Base-by-base conservation (phyloP, 768 basidiomycete genomes). In the Phylloporus arenicola region DNA sequence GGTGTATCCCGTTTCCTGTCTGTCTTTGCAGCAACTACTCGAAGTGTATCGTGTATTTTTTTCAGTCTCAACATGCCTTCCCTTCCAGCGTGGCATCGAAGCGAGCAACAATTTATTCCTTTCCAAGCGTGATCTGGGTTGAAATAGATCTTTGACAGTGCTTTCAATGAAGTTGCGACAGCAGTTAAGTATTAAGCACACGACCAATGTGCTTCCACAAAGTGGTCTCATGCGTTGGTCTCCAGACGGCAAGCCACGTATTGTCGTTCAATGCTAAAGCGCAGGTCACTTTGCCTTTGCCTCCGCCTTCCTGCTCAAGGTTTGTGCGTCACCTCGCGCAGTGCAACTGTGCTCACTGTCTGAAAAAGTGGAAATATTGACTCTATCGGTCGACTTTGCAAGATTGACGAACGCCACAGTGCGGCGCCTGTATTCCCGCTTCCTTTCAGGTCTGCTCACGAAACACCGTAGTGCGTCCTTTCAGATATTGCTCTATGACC, bases 51-150 rank as follows among this genome's bases (percentile, higher is more conserved):
- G 88, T 90, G 86, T 88, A 80, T 60, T 90, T 88, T 0, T 90
- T 91, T 58, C 87, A 85, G 5, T 90, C 90, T 69, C 88, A 91
- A 56, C 84, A 89, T 57, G 87, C 87, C 2, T 88, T 80, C 65
- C 79, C n/a, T n/a, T n/a, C n/a, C n/a, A 83, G 56, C 78, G 84
- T 8, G 85, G 86, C 1, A 76, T 87, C 25, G 74, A 81, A 53
- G 67, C 73, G 1, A 75, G 75, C 2, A 86, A 88, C 63, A 67
- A 80, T 16, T 60, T 88, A 19, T 85, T 86, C 64, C 82, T 89
- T 54, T 77, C 72, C 48, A 84, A 82, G 75, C 12, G 19, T n/a
- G 31, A 16, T 8, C 10, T n/a, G 30, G 16, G 35, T 39, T 58
- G 17, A 52, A 24, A 39, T 38, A 4, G 14, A 7, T 24, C 1